Evolutionary conservation across 352 stramenopile genomes (phyloP).

Genomic region (Phytophthora sp.): DNA sequence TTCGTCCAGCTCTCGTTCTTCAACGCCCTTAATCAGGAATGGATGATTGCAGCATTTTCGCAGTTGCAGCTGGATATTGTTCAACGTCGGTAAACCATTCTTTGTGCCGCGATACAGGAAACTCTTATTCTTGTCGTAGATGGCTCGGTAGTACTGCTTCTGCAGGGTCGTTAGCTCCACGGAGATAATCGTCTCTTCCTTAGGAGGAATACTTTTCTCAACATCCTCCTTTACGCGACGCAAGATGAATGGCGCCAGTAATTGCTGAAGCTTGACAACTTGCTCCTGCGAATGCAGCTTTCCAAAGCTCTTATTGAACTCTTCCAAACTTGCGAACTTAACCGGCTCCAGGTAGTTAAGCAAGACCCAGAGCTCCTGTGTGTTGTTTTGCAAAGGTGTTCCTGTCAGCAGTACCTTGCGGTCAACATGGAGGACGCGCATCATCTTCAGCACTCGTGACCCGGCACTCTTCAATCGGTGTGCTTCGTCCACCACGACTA

Average conservation of each 20-base stretch:
- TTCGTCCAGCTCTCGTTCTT: constrained; percentile 84
- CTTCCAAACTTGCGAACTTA: constrained; percentile 88
- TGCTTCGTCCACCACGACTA: constrained; percentile 86
- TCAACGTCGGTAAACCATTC: constrained; percentile 91
- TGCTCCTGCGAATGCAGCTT: constrained; percentile 93
- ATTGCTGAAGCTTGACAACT: constrained; percentile 93
- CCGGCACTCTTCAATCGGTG: constrained; percentile 82
- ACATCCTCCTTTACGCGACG: constrained; percentile 98
- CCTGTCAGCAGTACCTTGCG: constrained; percentile 96
- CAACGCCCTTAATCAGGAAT: constrained; percentile 97
- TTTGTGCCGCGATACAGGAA: constrained; percentile 94
- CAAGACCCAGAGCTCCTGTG: constrained; percentile 97
- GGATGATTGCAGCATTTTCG: constrained; percentile 99
- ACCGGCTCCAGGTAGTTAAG: constrained; percentile 97
- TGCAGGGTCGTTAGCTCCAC: constrained; percentile 98
- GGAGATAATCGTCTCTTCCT: constrained; percentile 96
- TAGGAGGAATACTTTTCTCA: constrained; percentile 96
- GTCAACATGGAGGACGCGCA: constrained; percentile 85
- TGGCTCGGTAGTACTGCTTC: constrained; percentile 99
- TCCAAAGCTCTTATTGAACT: constrained; percentile 94
- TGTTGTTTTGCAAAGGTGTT: constrained; percentile 97
- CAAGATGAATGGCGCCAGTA: constrained; percentile 95
- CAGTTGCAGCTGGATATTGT: constrained; percentile 99
- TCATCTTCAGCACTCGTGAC: constrained; percentile 88
- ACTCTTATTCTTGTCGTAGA: constrained; percentile 99